phyloP scores from a whole-genome alignment of 1,139 yeast species.

The Suhomyces terraborum region DNA sequence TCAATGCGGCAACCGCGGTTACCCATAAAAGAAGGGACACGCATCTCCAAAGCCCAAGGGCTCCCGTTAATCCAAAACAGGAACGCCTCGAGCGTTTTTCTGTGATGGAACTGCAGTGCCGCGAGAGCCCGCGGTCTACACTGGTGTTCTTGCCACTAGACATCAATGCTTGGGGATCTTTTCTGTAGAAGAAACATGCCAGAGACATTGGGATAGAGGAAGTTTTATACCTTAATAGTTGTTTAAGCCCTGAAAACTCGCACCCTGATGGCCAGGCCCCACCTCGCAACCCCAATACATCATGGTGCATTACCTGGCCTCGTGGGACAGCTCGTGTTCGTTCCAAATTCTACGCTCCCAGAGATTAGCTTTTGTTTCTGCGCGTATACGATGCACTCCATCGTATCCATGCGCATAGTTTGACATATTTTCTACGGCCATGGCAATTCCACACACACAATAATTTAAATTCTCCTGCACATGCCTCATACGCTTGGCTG shows the following conservation, averaged over 20 bases:
- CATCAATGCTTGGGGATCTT: too few species aligned
- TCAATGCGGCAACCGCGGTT: not conserved
- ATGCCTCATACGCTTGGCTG: not conserved
- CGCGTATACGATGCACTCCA: not conserved
- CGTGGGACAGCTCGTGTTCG: not conserved
- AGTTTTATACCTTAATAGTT: slow-evolving; percentile 1
- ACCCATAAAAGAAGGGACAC: not conserved
- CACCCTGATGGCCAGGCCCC: slow-evolving; percentile 1
- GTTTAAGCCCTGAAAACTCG: not conserved
- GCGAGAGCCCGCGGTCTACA: too few species aligned
- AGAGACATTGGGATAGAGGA: not conserved
- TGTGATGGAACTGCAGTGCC: too few species aligned
- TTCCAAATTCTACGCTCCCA: not conserved
- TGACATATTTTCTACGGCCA: slow-evolving; percentile 1
- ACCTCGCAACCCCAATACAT: not conserved
- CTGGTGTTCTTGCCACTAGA: too few species aligned
- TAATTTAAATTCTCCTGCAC: not conserved
- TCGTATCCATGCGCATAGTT: not conserved
- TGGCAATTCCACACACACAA: too few species aligned
- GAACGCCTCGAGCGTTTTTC: too few species aligned
- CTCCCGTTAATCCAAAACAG: too few species aligned
- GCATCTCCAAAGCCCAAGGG: not conserved
- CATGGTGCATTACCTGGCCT: not conserved
- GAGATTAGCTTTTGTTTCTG: not conserved
- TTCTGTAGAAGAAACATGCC: too few species aligned